Base-by-base conservation (phyloP, 805 yeast genomes). In the Saturnispora dispora region DNA sequence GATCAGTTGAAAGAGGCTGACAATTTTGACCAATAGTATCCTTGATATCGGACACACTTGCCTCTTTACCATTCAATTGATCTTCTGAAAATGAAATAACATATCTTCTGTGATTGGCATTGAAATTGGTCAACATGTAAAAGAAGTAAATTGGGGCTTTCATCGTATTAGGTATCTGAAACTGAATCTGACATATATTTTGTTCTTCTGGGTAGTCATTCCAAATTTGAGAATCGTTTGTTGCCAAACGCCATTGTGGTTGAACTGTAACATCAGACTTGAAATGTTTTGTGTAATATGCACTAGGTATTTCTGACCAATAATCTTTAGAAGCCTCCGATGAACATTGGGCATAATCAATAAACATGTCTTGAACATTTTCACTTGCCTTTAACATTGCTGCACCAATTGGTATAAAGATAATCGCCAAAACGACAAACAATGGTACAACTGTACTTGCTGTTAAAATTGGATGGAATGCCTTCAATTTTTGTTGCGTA, bases 341-440 rank as follows among this genome's bases (percentile, higher is more conserved):
- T 35, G 63, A 72, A 68, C 99, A 91, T 32, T 77, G 66, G 32
- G 90, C 78, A 64, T 91, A 91, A 58, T 89, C 86, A 43, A 93
- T 77, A 20, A 76, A 74, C 28, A 93, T 59, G 61, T 87, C 86
- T 62, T 91, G 87, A 15, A 90, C 91, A 56, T 81, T 78, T 59
- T 76, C 72, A 13, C 89, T 78, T 17, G 95, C 87, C 58, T 78
- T 81, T 36, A 89, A 70, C 63, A 91, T 78, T 20, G 87, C 93
- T 10, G 88, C 88, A 5, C 99, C 99, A 46, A 93, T 74, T 2
- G 98, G 97, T 0, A 95, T 86, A 68, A 93, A 91, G 5, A 93
- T 74, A 30, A 88, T 71, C 0, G 95, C 88, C 46, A 88, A 68
- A 25, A 81, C 57, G 51, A 89, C 74, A 54, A 93, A 75, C 35